Percentiles rank a stretch among this genome's conserved stretches.
phyloP scores from a whole-genome alignment of 2,329 filamentous ascomycete genomes.

The Lachnellula subtilissima region DNA sequence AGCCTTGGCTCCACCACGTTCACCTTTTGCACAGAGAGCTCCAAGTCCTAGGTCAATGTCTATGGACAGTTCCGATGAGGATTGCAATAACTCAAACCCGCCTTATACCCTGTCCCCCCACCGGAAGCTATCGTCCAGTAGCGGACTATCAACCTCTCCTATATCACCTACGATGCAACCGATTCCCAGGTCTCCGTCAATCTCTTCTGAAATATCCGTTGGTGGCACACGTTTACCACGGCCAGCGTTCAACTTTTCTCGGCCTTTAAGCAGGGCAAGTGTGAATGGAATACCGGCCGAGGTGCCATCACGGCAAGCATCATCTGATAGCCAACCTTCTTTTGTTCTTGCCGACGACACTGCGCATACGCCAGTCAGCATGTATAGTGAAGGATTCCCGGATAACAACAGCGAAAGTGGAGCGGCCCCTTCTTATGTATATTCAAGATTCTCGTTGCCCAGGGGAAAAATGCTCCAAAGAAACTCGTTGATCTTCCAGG shows the following conservation, averaged over 20 bases:
- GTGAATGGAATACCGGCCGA: constrained; percentile 44
- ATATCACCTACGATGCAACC: constrained; percentile 58
- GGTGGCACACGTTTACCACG: constrained; percentile 55
- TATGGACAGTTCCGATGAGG: constrained; percentile 65
- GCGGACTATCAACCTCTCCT: constrained; percentile 56
- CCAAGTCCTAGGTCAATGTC: constrained; percentile 61
- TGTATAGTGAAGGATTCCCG: constrained; percentile 64
- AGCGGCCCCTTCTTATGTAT: constrained; percentile 71
- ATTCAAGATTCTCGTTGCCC: constrained; percentile 79
- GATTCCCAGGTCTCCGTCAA: constrained; percentile 74
- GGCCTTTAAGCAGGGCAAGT: constrained; percentile 74
- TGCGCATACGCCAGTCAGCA: constrained; percentile 65
- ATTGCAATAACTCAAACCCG: constrained; percentile 48
- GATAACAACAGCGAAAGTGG: constrained; percentile 45
- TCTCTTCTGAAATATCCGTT: constrained; percentile 74
- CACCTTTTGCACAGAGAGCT: constrained; percentile 40
- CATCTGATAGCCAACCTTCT: constrained; percentile 59
- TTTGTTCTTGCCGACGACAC: constrained; percentile 62
- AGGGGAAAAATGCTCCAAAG: constrained; percentile 75
- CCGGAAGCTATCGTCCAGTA: constrained; percentile 76
- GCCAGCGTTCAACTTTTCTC: constrained; percentile 88
- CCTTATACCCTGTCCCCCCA: constrained; percentile 59
- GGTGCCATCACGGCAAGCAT: constrained; percentile 55
- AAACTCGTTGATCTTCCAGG: constrained; percentile 54
- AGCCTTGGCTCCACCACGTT: constrained; percentile 41